phyloP scores from a whole-genome alignment of 441 rosid species.

The Gossypium schwendimanii region DNA sequence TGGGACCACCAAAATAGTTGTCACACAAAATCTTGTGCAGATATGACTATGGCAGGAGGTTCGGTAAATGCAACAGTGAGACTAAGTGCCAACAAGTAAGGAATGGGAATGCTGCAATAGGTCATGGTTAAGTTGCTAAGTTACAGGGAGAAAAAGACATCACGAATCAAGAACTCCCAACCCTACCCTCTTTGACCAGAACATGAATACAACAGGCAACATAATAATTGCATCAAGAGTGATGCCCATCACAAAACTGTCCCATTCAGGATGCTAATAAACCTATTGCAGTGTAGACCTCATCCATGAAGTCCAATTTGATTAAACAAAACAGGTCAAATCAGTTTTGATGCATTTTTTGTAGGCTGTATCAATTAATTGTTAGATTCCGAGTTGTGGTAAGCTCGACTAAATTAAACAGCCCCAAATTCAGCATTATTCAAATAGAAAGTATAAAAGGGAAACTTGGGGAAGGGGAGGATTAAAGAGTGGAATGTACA shows the following conservation, averaged over 20 bases:
- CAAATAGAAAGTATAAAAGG: neutral
- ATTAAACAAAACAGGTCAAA: neutral
- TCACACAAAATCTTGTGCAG: neutral
- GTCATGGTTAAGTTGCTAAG: neutral
- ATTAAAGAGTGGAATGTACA: constrained; percentile 17
- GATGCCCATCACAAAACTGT: neutral
- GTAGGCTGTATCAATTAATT: neutral
- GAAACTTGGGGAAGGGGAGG: neutral
- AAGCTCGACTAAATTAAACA: neutral
- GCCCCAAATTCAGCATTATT: neutral
- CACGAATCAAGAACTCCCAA: neutral
- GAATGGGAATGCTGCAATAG: neutral
- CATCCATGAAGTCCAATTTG: neutral
- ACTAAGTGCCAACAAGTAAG: neutral
- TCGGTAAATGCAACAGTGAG: neutral
- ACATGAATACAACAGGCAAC: neutral
- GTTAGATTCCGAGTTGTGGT: neutral
- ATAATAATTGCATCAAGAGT: neutral
- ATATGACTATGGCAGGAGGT: neutral
- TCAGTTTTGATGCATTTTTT: neutral
- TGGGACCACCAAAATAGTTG: neutral
- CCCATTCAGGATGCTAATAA: neutral
- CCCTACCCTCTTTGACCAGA: neutral
- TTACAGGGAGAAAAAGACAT: neutral
- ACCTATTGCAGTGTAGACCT: neutral